These are phyloP conservation scores for Adansonia digitata DNA, from an alignment of 345 rosid species.

Conservation along the genomic window DNA sequence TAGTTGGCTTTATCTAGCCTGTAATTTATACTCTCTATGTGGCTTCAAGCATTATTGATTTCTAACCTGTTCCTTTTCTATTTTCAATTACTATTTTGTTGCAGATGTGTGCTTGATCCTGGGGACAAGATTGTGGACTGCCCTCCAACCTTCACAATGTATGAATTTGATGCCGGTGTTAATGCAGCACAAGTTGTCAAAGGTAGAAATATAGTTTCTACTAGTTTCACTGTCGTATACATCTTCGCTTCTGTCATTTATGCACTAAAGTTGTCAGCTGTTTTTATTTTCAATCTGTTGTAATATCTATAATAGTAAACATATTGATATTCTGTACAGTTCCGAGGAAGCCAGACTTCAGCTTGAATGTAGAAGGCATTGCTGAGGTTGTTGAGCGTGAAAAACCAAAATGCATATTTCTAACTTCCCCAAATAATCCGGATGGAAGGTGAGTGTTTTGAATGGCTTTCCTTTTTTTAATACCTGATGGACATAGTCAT, in stretches of 20 bases:
- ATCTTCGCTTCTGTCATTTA: neutral
- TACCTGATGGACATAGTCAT: neutral
- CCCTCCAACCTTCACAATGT: slow-evolving; percentile 98
- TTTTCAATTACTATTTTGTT: slow-evolving; percentile 7
- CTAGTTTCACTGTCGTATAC: neutral
- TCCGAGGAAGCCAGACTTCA: slow-evolving; percentile 78
- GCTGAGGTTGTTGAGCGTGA: slow-evolving; percentile 57
- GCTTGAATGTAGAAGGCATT: slow-evolving; percentile 74
- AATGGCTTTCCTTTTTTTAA: neutral
- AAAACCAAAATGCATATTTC: slow-evolving; percentile 89
- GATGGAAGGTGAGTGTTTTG: slow-evolving; percentile 68
- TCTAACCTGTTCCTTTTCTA: neutral
- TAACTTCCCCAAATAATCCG: slow-evolving; percentile 96
- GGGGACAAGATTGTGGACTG: slow-evolving; percentile 95
- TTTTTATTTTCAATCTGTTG: neutral
- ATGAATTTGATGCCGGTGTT: slow-evolving; percentile 95
- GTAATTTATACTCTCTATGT: neutral
- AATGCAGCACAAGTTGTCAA: slow-evolving; percentile 75
- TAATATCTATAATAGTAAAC: neutral
- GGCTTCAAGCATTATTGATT: neutral
- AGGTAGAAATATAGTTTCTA: slow-evolving; percentile 38
- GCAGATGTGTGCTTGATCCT: slow-evolving; percentile 89
- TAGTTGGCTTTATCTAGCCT: neutral
- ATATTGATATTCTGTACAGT: slow-evolving; percentile 34
- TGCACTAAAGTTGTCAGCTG: neutral